Conservation (phyloP, 2,329 filamentous ascomycete genomes). For the Colletotrichum higginsianum region DNA sequence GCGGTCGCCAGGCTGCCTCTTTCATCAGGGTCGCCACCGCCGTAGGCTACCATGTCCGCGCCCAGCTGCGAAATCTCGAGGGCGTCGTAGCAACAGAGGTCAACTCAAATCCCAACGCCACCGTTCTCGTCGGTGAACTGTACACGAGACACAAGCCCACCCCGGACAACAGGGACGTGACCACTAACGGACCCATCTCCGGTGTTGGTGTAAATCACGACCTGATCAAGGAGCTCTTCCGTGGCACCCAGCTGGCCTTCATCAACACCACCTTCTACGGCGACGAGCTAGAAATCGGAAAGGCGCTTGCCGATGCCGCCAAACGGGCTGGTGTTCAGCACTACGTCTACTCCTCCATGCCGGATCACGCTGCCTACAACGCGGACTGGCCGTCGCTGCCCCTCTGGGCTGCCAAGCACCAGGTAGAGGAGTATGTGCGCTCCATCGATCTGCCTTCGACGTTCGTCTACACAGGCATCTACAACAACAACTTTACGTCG, state of each 20-base stretch:
- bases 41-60: conserved; percentile 92
- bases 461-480: conserved; percentile 96
- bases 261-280: conserved; percentile 99
- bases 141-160: conserved; percentile 69
- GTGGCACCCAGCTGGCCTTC: conserved; percentile 89
- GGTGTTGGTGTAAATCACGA: conserved; percentile 79
- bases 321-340: conserved; percentile 88
- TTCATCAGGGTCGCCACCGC: conserved; percentile 95
- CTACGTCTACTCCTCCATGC: conserved; percentile 98
- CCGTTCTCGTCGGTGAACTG: conserved; percentile 75
- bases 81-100: conserved; percentile 92
- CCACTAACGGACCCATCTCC: conserved; percentile 74
- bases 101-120: conserved; percentile 82
- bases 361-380: conserved; percentile 88
- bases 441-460: conserved; percentile 87
- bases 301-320: conserved; percentile 89
- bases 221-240: conserved; percentile 84
- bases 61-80: conserved; percentile 89
- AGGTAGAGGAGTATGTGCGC: conserved; percentile 91
- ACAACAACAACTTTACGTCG: conserved; percentile 99
- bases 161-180: conserved; percentile 73
- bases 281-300: conserved; percentile 91
- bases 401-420: conserved; percentile 93
- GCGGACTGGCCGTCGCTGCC: conserved; percentile 85
- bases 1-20: conserved; percentile 94